Evolutionary conservation across 768 basidiomycete species (phyloP), one percentile per base, ranked within the genome.

Genomic region (Boletellus sp.): DNA sequence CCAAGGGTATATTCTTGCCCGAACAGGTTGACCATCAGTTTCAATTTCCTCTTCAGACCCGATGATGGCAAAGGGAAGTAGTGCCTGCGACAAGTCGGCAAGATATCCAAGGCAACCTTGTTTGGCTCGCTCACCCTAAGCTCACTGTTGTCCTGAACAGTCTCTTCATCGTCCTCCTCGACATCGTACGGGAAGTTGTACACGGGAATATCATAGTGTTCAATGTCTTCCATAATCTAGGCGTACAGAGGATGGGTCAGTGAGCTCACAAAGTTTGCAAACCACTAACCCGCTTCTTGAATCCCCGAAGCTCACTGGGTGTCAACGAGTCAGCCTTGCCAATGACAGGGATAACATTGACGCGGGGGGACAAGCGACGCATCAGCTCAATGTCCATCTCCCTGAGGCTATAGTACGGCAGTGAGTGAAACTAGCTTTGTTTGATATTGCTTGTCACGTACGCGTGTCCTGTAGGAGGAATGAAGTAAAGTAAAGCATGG

Each of bases 111-210:
- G n/a, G 19, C 35, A 34, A 48, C 26, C 33, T 35, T 31, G 17
- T 45, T 45, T 45, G 44, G n/a, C 10, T 33, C 31, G 69, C 81
- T 53, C 64, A 90, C 91, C 46, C 95, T 79, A 46, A 99, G 84
- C 69, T 97, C 94, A 61, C 88, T 88, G 73, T 98, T 99, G 69
- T 99, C 96, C 62, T 87, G 85, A 52, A 99, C 91, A 4, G 96
- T 99, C 63, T 98, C 96, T 64, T 97, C 94, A 64, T 99, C 96
- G 64, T 99, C 96, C 70, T 99, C 96, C 69, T 99, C 96, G 7
- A 95, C 86, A 59, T 98, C 96, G 67, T 97, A 99, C 0, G 96
- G 96, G 79, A 99, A 99, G 75, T 98, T 98, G 78, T 98, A 98
- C 35, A 98, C 87, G 5, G 96, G 96, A 59, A 99, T 98, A 57